Conservation (phyloP, 768 basidiomycete genomes). For the Lyophyllum semitale region DNA sequence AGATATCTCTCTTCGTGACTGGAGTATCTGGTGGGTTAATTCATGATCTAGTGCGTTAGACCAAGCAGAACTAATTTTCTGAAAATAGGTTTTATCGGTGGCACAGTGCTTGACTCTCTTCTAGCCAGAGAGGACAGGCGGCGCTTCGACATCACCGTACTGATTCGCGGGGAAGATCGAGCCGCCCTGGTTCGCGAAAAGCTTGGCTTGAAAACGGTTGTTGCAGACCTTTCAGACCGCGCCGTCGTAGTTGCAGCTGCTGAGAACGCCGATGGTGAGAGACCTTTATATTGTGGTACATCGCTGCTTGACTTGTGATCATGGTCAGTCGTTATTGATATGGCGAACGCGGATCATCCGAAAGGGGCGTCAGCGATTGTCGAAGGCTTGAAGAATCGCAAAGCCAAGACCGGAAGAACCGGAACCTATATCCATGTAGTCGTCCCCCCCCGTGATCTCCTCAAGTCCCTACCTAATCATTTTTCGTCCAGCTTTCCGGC, state of each 20-base stretch:
- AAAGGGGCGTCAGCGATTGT: slow-evolving; percentile 12
- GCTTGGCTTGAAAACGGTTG: slow-evolving; percentile 15
- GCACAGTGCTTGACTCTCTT: slow-evolving; percentile 13
- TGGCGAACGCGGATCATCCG: slow-evolving; percentile 16
- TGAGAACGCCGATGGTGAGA: slow-evolving; percentile 15
- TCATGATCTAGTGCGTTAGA: not conserved
- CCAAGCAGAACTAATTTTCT: not conserved
- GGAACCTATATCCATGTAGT: slow-evolving; percentile 15
- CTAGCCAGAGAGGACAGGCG: slow-evolving; percentile 11
- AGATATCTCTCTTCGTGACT: slow-evolving; percentile 11
- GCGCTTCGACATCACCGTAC: slow-evolving; percentile 14
- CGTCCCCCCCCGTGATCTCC: not conserved
- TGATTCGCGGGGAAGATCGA: slow-evolving; percentile 17
- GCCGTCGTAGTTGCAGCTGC: slow-evolving; percentile 11
- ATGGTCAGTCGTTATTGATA: slow-evolving; percentile 12
- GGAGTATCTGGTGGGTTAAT: slow-evolving; percentile 12
- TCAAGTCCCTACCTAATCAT: not conserved
- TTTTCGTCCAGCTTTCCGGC: slow-evolving; percentile 6
- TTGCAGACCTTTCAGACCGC: slow-evolving; percentile 12
- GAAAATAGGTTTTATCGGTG: slow-evolving; percentile 13
- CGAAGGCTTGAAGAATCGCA: slow-evolving; percentile 15
- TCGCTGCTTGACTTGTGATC: not conserved
- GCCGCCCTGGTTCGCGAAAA: slow-evolving; percentile 12
- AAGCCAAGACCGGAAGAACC: slow-evolving; percentile 11
- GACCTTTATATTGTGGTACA: not conserved